Evolutionary conservation across 805 yeast genomes (phyloP).

Genomic region (Ogataea populi-albae): DNA sequence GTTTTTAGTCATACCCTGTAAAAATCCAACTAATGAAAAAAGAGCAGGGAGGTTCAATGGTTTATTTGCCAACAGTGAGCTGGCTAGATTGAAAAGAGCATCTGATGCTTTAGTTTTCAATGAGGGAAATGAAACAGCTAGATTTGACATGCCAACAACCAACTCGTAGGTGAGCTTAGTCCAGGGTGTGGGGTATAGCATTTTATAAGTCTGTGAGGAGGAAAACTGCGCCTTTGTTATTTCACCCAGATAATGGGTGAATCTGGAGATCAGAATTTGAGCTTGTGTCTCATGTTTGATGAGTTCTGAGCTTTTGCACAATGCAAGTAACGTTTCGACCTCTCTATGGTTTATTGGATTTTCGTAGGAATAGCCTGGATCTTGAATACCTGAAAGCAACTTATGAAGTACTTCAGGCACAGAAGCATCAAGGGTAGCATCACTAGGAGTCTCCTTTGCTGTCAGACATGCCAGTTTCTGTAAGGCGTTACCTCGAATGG

Average conservation of each 20-base stretch:
- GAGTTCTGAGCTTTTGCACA: slow-evolving; percentile 44
- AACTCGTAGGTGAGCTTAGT: slow-evolving; percentile 36
- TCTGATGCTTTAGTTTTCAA: slow-evolving; percentile 11
- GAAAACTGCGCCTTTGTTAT: slow-evolving; percentile 43
- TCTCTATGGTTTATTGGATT: slow-evolving; percentile 30
- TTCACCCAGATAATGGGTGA: slow-evolving; percentile 45
- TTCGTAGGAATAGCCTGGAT: slow-evolving; percentile 9
- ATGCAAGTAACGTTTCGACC: slow-evolving; percentile 54
- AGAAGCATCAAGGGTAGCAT: slow-evolving; percentile 18
- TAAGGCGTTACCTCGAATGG: slow-evolving; percentile 38
- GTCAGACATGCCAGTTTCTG: slow-evolving; percentile 35
- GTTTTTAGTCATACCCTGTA: slow-evolving; percentile 27
- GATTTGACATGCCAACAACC: slow-evolving; percentile 29
- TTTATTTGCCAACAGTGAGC: slow-evolving; percentile 4
- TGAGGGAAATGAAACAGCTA: slow-evolving; percentile 23
- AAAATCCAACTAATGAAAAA: slow-evolving; percentile 31
- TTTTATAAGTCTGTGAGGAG: slow-evolving; percentile 23
- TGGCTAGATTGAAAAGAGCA: slow-evolving; percentile 8
- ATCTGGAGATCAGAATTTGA: slow-evolving; percentile 39
- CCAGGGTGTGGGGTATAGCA: slow-evolving; percentile 41
- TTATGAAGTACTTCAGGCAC: slow-evolving; percentile 26
- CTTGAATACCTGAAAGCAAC: slow-evolving; percentile 19
- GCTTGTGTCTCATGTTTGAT: slow-evolving; percentile 41
- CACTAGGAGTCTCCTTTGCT: slow-evolving; percentile 21
- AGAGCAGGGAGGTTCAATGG: slow-evolving; percentile 8